Evolutionary conservation across 768 basidiomycete species (phyloP), one percentile per base, ranked within the genome.

Genomic region (Dacryopinax spathularia): DNA sequence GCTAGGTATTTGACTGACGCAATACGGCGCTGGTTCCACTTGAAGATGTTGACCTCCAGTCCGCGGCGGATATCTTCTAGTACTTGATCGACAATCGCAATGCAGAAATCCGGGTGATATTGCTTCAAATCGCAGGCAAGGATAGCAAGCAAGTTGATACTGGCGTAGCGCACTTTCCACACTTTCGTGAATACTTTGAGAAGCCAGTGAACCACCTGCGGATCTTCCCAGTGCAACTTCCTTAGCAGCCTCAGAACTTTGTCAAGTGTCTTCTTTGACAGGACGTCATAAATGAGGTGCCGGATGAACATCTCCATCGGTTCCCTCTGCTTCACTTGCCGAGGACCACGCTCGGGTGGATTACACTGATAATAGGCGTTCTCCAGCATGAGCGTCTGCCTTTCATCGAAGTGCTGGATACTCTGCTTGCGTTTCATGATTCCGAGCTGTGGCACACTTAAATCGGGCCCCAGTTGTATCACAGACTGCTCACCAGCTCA

Each of bases 361-460:
- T 98, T 98, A 74, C 94, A 97, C 90, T 93, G 93, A 73, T 98
- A 98, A 73, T 96, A 99, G 0, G 96, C 96, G 72, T 99, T 99
- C 74, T 98, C 96, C 33, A 99, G 81, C 66, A 97, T 76, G 16
- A 97, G 80, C 5, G 86, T 77, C 70, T 98, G 91, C 18, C 93
- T 80, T 70, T 91, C 87, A 73, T 98, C 96, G 34, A 99, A 83
- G 71, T 97, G 92, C 67, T 91, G 86, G 78, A 92, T 81, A 62
- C 80, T 87, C 79, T 96, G 93, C 76, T 98, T 98, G 43, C 95
- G 84, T 64, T 88, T 82, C 90, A 97, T 91, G 31, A 96, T 77
- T 69, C 98, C 96, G 34, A 99, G 78, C 91, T 94, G 64, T 0
- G 44, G 15, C 27, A 39, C 34, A 37, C 18, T 6, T 61, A 29